Evolutionary conservation across 352 stramenopile species (phyloP).

Genomic region (Phytophthora colocasiae): DNA sequence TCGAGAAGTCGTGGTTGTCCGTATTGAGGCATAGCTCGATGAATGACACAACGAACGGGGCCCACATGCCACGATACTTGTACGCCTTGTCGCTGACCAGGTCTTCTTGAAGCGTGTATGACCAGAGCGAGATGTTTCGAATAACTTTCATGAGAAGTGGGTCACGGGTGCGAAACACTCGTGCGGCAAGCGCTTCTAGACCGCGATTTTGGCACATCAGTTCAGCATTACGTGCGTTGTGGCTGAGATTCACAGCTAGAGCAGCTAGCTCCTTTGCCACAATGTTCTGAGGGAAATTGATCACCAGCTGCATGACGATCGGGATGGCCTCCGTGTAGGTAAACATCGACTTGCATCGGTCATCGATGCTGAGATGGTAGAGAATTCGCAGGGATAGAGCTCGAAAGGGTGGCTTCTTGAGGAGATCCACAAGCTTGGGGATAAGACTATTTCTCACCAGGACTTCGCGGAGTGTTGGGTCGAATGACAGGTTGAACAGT

Average conservation of each 20-base stretch:
- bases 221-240: conserved; percentile 91
- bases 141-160: conserved; percentile 95
- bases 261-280: conserved; percentile 94
- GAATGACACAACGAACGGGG: conserved; percentile 88
- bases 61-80: conserved; percentile 94
- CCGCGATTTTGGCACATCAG: conserved; percentile 91
- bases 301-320: conserved; percentile 94
- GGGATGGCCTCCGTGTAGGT: conserved; percentile 94
- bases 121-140: conserved; percentile 93
- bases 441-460: conserved; percentile 92
- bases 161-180: conserved; percentile 90
- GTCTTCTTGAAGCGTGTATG: conserved; percentile 91
- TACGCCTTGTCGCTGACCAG: conserved; percentile 87
- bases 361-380: conserved; percentile 96
- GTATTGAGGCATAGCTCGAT: conserved; percentile 85
- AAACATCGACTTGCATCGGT: conserved; percentile 96
- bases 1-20: conserved; percentile 94
- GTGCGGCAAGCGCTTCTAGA: conserved; percentile 89
- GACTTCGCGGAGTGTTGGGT: conserved; percentile 83
- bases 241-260: conserved; percentile 94
- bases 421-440: conserved; percentile 91
- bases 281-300: conserved; percentile 94
- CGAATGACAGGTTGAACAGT: conserved; percentile 96
- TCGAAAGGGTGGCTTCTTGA: conserved; percentile 93
- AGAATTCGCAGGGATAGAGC: conserved; percentile 90